Percentiles rank a stretch among this genome's conserved stretches.
These are phyloP conservation scores for Dionaea muscipula DNA, from an alignment of 179 eudicot genomes.

Conservation along the genomic window DNA sequence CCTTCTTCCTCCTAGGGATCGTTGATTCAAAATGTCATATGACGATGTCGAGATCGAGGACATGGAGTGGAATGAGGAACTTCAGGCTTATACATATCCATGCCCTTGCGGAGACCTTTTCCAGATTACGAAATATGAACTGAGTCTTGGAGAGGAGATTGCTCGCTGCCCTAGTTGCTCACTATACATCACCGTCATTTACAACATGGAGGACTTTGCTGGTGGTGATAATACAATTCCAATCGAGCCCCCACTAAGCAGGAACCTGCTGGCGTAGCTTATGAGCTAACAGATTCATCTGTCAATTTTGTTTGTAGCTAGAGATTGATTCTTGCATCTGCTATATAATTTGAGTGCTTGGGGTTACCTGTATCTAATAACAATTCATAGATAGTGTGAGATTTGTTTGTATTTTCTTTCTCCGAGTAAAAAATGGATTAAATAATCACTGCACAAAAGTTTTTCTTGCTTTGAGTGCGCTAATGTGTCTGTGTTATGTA, in stretches of 20 bases:
- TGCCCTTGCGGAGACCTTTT: slow-evolving; percentile 89
- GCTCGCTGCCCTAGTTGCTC: slow-evolving; percentile 94
- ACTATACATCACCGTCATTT: slow-evolving; percentile 70
- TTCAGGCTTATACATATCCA: slow-evolving; percentile 65
- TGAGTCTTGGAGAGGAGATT: slow-evolving; percentile 75
- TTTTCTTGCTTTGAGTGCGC: too few relatives aligned
- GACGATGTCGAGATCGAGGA: slow-evolving; percentile 66
- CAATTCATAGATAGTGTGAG: too few relatives aligned
- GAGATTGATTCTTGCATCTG: too few relatives aligned
- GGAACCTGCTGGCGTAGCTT: slow-evolving; percentile 45
- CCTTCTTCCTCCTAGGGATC: too few relatives aligned
- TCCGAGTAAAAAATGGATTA: too few relatives aligned
- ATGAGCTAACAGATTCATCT: too few relatives aligned
- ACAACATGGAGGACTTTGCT: slow-evolving; percentile 66
- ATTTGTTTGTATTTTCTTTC: too few relatives aligned
- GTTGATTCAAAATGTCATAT: slow-evolving; percentile 25
- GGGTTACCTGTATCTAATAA: too few relatives aligned
- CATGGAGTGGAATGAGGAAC: slow-evolving; percentile 90
- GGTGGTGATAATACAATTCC: slow-evolving; percentile 14
- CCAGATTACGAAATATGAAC: slow-evolving; percentile 70
- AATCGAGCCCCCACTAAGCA: slow-evolving; percentile 35
- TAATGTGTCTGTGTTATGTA: too few relatives aligned
- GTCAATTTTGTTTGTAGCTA: too few relatives aligned
- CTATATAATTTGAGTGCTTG: too few relatives aligned
- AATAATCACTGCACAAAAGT: too few relatives aligned